Evolutionary conservation across 768 basidiomycete species (phyloP).

Genomic region (Scleroderma citrinum): DNA sequence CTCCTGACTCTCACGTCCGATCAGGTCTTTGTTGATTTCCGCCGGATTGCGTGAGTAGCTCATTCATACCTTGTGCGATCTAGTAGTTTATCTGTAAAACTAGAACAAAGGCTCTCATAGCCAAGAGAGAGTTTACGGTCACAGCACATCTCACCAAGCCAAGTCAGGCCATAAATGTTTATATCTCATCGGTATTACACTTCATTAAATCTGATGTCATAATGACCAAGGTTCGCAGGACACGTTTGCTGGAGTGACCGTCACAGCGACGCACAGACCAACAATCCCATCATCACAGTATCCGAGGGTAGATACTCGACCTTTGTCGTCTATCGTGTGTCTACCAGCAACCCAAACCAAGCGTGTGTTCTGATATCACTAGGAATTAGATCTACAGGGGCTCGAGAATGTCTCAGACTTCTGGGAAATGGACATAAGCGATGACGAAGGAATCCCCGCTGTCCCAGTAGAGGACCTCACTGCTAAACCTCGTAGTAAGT

Average conservation of each 20-base stretch:
- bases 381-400: constrained; percentile 60
- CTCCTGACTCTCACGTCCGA: constrained; percentile 77
- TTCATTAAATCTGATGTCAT: constrained; percentile 7
- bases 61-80: neutral
- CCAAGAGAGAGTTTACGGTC: constrained; percentile 55
- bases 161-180: constrained; percentile 60
- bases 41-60: constrained; percentile 62
- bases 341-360: neutral
- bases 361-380: constrained; percentile 4
- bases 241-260: constrained; percentile 60
- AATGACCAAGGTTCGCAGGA: constrained; percentile 44
- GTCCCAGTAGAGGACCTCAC: constrained; percentile 29
- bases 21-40: constrained; percentile 68
- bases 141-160: constrained; percentile 61
- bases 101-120: constrained; percentile 66
- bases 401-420: constrained; percentile 67
- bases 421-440: constrained; percentile 44
- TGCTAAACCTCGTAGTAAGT: constrained; percentile 23
- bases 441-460: constrained; percentile 17
- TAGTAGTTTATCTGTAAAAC: neutral
- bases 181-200: constrained; percentile 53
- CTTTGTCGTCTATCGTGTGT: constrained; percentile 52
- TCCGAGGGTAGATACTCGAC: constrained; percentile 67
- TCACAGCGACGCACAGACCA: constrained; percentile 53
- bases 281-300: constrained; percentile 47